Base-by-base conservation (phyloP, 2,329 filamentous ascomycete species). In the Pezicula neosporulosa region DNA sequence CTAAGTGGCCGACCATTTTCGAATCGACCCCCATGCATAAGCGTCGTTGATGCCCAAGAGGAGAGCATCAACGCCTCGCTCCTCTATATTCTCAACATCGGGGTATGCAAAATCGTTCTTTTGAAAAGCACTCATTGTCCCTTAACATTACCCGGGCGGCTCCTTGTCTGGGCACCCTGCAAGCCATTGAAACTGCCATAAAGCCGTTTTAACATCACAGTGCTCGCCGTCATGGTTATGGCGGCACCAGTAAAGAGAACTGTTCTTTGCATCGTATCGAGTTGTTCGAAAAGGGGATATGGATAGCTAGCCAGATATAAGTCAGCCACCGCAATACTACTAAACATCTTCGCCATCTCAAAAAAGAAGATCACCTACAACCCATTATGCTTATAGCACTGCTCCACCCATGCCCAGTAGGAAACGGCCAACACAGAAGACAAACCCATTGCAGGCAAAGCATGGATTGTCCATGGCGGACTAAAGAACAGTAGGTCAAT, bases 341-440 rank as follows among this genome's bases (percentile, higher is more conserved):
- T 16, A 3, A 10, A 2, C 3, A 39, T 16, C 3, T 39, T 39
- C n/a, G 8, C 5, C 37, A 16, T 5, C 37, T 16, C n/a, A 15
- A 2, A 12, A 13, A 2, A 13, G 30, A 8, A 35, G 12, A 21
- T 36, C 33, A 70, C 79, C 66, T 64, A 83, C 81, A 75, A 81
- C 63, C 85, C 82, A 60, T 90, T 90, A 53, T 79, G 73, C 42
- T 74, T 75, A 60, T 81, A 88, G 70, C 87, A 90, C 21, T 82
- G 75, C 68, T 91, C 86, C 21, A 90, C 80, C 87, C 88, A 92
- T 56, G 79, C 78, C 86, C 87, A 92, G 67, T 92, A 92, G 3
- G 70, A 66, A 55, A 87, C 82, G 0, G 85, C 86, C 41, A 90
- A 68, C 2, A 58, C 64, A 12, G 77, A 77, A 56, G 81, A 83